phyloP scores from a whole-genome alignment of 306 rosid species.

The Glycine soja region DNA sequence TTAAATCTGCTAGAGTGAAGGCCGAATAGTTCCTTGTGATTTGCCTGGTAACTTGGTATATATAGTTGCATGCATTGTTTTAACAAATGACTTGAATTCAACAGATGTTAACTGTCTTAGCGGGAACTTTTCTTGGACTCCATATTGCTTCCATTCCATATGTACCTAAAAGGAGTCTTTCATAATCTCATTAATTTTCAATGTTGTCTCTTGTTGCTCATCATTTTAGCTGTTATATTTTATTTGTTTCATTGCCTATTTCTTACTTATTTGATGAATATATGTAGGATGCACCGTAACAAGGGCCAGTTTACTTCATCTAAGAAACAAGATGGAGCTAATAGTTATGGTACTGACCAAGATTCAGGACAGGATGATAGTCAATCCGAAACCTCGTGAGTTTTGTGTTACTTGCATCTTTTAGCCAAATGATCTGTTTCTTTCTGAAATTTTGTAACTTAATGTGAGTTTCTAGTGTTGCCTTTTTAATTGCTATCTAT shows the following conservation, averaged over 20 bases:
- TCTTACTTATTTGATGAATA: slow-evolving; percentile 39
- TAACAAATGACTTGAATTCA: slow-evolving; percentile 30
- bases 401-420: slow-evolving; percentile 41
- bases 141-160: not conserved
- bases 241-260: slow-evolving; percentile 7
- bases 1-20: slow-evolving; percentile 30
- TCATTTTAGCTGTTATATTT: slow-evolving; percentile 27
- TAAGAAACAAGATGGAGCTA: slow-evolving; percentile 78
- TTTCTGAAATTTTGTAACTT: slow-evolving; percentile 3
- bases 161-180: slow-evolving; percentile 18
- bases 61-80: slow-evolving; percentile 15
- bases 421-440: not conserved
- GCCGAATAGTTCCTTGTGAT: slow-evolving; percentile 6
- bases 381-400: slow-evolving; percentile 80
- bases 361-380: slow-evolving; percentile 80
- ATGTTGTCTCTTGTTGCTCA: slow-evolving; percentile 23
- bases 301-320: slow-evolving; percentile 94
- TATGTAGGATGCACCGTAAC: slow-evolving; percentile 91
- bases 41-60: slow-evolving; percentile 1
- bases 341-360: slow-evolving; percentile 63
- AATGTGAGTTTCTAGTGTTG: slow-evolving; percentile 20
- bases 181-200: slow-evolving; percentile 1
- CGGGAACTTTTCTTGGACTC: slow-evolving; percentile 18
- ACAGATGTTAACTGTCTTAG: not conserved
- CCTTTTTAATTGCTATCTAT: slow-evolving; percentile 5